phyloP scores from a whole-genome alignment of 2,329 filamentous ascomycete genomes.

The Proliferodiscus dingleyae region DNA sequence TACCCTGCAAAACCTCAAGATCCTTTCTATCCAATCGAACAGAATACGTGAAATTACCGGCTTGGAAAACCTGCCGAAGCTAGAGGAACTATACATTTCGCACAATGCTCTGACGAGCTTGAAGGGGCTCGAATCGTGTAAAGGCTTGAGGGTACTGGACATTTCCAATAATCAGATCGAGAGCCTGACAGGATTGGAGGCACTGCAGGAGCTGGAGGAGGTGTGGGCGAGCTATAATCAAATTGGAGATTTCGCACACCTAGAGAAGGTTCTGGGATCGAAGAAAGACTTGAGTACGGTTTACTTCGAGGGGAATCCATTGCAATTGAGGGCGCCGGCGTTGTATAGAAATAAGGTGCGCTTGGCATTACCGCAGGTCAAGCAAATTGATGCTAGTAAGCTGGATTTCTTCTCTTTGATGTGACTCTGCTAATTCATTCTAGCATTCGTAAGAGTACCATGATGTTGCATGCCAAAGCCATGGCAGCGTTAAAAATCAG shows the following conservation, averaged over 20 bases:
- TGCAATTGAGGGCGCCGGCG: constrained; percentile 74
- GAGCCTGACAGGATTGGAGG: constrained; percentile 66
- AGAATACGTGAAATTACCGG: constrained; percentile 75
- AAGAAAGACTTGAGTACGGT: constrained; percentile 82
- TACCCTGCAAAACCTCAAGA: constrained; percentile 72
- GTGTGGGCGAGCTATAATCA: constrained; percentile 92
- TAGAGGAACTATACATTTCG: constrained; percentile 93
- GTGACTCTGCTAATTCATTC: not conserved
- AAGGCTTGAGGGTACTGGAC: constrained; percentile 71
- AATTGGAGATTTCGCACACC: constrained; percentile 72
- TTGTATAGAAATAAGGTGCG: constrained; percentile 92
- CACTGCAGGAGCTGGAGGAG: constrained; percentile 72
- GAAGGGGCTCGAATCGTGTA: constrained; percentile 61
- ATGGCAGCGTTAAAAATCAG: constrained; percentile 3
- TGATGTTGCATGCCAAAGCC: constrained; percentile 8
- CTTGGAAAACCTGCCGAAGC: constrained; percentile 64
- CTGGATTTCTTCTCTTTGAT: constrained; percentile 30
- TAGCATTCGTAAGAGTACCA: constrained; percentile 31
- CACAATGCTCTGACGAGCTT: constrained; percentile 85
- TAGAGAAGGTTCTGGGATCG: constrained; percentile 71
- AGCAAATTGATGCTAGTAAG: constrained; percentile 97
- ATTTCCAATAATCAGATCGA: constrained; percentile 82
- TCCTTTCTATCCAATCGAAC: constrained; percentile 94
- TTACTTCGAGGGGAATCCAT: constrained; percentile 91
- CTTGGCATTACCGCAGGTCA: constrained; percentile 78